Evolutionary conservation across 2,329 filamentous ascomycete species (phyloP).

Genomic region (Colletotrichum orbiculare): DNA sequence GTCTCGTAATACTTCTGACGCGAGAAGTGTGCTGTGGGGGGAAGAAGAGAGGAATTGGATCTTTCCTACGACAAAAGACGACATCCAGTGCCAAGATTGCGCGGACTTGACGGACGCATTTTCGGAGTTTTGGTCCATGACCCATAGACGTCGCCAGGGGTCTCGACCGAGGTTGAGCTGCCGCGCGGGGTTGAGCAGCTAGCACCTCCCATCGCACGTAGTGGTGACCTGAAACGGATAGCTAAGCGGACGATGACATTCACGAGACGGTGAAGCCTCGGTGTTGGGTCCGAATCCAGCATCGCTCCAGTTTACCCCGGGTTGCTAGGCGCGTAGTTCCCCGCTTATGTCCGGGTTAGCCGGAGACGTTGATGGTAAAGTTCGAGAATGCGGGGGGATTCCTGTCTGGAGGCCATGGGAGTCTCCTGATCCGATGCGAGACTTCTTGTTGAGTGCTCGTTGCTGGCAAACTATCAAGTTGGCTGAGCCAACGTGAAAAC

Average conservation of each 20-base stretch:
- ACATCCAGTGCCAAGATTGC: no score
- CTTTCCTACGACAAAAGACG: no score
- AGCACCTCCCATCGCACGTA: slow-evolving; percentile 3
- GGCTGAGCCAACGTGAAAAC: no score
- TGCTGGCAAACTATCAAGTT: no score
- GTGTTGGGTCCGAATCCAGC: slow-evolving; percentile 22
- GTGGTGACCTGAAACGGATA: slow-evolving; percentile 14
- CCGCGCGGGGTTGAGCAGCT: slow-evolving; percentile 1
- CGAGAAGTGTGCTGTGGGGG: no score
- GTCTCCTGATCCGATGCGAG: no score
- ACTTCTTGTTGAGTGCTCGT: no score
- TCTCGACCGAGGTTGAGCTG: not conserved
- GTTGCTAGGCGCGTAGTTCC: slow-evolving; percentile 3
- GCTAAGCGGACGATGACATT: no score
- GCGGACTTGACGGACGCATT: not conserved
- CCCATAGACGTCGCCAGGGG: not conserved
- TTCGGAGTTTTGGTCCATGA: not conserved
- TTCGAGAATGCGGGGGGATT: no score
- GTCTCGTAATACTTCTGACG: no score
- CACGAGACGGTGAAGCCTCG: slow-evolving; percentile 7
- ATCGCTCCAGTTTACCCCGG: slow-evolving; percentile 11
- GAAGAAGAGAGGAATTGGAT: no score
- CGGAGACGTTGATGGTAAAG: not conserved
- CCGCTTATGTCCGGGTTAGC: slow-evolving; percentile 22
- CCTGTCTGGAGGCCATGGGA: no score